Percentiles rank a stretch among this genome's conserved stretches.
Conservation (phyloP, 2,329 filamentous ascomycete species). For the Neopestalotiopsis sp. region DNA sequence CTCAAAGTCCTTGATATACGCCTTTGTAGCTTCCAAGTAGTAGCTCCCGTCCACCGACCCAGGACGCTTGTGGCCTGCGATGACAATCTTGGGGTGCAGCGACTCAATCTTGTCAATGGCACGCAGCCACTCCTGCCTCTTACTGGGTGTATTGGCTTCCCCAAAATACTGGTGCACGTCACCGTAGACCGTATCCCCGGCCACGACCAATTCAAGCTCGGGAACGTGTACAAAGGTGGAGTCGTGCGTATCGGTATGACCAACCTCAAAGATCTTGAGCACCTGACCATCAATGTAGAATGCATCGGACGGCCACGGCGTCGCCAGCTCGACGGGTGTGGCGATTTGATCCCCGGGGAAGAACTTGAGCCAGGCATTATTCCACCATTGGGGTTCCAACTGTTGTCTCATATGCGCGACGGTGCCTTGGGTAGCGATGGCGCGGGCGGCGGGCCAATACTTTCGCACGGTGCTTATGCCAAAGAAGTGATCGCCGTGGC, state of each 20-base stretch:
- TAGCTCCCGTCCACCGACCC: neutral
- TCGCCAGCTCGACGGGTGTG: neutral
- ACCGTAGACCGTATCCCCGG: neutral
- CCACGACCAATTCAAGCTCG: neutral
- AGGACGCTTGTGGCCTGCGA: neutral
- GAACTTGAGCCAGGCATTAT: neutral
- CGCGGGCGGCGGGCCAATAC: neutral
- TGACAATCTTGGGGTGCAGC: neutral
- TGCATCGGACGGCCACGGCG: neutral
- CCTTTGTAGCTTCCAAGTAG: neutral
- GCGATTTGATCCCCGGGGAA: neutral
- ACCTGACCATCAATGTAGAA: neutral
- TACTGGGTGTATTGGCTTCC: neutral
- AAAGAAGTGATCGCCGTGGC: neutral
- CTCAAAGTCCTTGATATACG: neutral
- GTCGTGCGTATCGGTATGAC: neutral
- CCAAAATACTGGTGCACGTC: neutral
- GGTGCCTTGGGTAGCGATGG: neutral
- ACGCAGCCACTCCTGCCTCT: neutral
- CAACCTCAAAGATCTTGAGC: neutral
- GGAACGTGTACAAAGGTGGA: neutral
- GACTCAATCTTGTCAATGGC: neutral
- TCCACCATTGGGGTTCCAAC: neutral
- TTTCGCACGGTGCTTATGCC: neutral
- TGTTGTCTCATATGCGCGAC: neutral